Evolutionary conservation across 2,329 filamentous ascomycete genomes (phyloP), one percentile per base, ranked within the genome.

Genomic region (Alternaria angustiovoidea): DNA sequence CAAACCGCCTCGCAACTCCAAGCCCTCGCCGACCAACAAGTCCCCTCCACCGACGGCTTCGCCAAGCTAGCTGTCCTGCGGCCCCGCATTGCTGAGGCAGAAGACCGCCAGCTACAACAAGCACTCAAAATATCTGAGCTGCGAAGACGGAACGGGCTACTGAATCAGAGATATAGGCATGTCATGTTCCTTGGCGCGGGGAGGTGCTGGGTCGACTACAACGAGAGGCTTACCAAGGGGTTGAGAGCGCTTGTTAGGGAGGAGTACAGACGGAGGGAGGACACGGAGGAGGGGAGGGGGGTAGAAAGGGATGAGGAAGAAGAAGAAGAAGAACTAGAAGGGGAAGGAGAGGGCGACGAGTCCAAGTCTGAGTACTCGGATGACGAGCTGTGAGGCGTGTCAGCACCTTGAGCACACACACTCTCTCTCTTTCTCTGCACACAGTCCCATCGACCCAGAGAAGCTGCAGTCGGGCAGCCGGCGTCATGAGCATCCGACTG

Each of bases 151-250:
- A 94, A 86, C 79, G 91, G 88, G 77, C 67, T 77, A 47, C 47
- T 81, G 11, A 76, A 82, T 56, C 76, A 78, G 76, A 77, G 63
- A 36, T 96, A 92, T 90, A 93, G 94, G 78, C 89, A 93, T 75
- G 81, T 87, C 24, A 87, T 88, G 4, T 83, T 95, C 43, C 81
- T 96, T 48, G 85, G 85, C 11, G 87, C 87, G 67, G 89, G 89
- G 0, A 86, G 88, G 67, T 85, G 86, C 59, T 89, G 93, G 81
- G 90, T 89, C 22, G 87, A 90, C 52, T 88, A 90, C 73, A 91
- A 96, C 78, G 84, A 86, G 34, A 83, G 90, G 51, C 77, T 94
- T 12, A 86, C 87, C 76, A 81, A 83, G 61, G 85, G 88, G 7
- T 92, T 95, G 79, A 84, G 87, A 55, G 82, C 82, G 8, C 82